These are phyloP conservation scores for Colletotrichum lentis DNA, from an alignment of 2,329 filamentous ascomycete species.

Conservation along the genomic window DNA sequence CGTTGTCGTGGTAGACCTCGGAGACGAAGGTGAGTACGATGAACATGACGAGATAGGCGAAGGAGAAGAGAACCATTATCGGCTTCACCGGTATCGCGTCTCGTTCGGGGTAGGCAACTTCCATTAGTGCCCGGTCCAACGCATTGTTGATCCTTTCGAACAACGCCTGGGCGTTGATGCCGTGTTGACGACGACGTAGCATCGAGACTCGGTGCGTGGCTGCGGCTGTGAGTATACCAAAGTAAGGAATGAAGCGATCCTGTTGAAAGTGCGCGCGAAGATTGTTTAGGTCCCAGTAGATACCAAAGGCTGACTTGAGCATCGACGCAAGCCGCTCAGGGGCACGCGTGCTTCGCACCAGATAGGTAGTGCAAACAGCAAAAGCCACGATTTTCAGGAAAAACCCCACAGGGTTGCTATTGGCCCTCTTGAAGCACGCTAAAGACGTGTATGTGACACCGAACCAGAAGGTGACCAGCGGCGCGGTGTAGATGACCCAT, in stretches of 20 bases:
- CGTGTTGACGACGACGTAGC: constrained; percentile 24
- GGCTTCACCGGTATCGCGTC: constrained; percentile 35
- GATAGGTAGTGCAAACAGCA: constrained; percentile 44
- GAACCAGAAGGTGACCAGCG: constrained; percentile 70
- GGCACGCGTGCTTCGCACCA: constrained; percentile 29
- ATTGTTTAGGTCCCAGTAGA: constrained; percentile 58
- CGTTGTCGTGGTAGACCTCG: constrained; percentile 16
- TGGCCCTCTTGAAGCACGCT: constrained; percentile 51
- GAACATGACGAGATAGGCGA: constrained; percentile 27
- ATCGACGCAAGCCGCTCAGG: constrained; percentile 25
- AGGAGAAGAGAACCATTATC: constrained; percentile 31
- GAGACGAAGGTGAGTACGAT: constrained; percentile 31
- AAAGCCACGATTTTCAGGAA: constrained; percentile 58
- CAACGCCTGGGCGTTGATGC: constrained; percentile 20
- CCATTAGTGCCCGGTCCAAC: constrained; percentile 30
- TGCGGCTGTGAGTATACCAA: constrained; percentile 62
- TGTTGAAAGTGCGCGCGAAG: constrained; percentile 60
- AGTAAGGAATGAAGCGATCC: constrained; percentile 64
- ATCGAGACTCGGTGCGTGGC: constrained; percentile 47
- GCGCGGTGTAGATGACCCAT: constrained; percentile 63
- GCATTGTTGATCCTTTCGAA: constrained; percentile 27
- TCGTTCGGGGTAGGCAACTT: constrained; percentile 27
- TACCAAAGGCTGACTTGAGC: constrained; percentile 47
- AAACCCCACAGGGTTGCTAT: constrained; percentile 54
- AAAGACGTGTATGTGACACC: constrained; percentile 64